Evolutionary conservation across 768 basidiomycete species (phyloP).

Genomic region (Rhodotorula toruloides): DNA sequence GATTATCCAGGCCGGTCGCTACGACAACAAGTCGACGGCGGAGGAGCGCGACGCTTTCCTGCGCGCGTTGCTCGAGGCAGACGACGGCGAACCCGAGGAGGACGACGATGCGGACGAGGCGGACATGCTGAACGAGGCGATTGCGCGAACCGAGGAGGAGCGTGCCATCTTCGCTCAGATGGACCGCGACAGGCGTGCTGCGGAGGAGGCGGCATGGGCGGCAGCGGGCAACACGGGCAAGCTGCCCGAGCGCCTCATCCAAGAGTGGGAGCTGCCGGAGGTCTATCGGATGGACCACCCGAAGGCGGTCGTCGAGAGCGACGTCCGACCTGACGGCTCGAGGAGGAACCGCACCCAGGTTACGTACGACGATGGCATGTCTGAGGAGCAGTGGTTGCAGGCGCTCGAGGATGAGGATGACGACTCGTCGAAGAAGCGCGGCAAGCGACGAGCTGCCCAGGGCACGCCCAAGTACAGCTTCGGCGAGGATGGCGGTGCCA

Average conservation of each 20-base stretch:
- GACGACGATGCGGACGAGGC: slow-evolving; percentile 49
- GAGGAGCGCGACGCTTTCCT: slow-evolving; percentile 95
- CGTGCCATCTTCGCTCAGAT: slow-evolving; percentile 68
- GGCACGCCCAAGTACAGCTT: slow-evolving; percentile 1
- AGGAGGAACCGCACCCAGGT: slow-evolving; percentile 64
- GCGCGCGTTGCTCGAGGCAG: slow-evolving; percentile 63
- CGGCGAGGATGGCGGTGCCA: slow-evolving; percentile 47
- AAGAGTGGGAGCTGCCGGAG: slow-evolving; percentile 82
- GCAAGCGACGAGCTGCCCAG: slow-evolving; percentile 16
- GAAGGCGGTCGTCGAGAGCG: slow-evolving; percentile 45
- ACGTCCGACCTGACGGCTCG: slow-evolving; percentile 45
- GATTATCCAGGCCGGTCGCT: slow-evolving; percentile 83
- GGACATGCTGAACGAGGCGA: slow-evolving; percentile 78
- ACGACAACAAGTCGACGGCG: slow-evolving; percentile 96
- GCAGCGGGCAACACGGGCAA: slow-evolving; percentile 64
- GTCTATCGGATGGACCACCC: slow-evolving; percentile 70
- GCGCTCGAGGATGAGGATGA: slow-evolving; percentile 48
- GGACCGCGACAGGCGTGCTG: slow-evolving; percentile 72
- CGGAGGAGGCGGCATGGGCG: slow-evolving; percentile 62
- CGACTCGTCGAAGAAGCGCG: neutral
- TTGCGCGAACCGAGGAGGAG: slow-evolving; percentile 80
- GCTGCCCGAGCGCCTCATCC: slow-evolving; percentile 64
- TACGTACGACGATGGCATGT: slow-evolving; percentile 86
- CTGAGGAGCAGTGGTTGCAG: slow-evolving; percentile 88
- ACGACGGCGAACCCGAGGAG: slow-evolving; percentile 45